Evolutionary conservation across 805 yeast genomes (phyloP).

Genomic region (Priceomyces melissophilus): DNA sequence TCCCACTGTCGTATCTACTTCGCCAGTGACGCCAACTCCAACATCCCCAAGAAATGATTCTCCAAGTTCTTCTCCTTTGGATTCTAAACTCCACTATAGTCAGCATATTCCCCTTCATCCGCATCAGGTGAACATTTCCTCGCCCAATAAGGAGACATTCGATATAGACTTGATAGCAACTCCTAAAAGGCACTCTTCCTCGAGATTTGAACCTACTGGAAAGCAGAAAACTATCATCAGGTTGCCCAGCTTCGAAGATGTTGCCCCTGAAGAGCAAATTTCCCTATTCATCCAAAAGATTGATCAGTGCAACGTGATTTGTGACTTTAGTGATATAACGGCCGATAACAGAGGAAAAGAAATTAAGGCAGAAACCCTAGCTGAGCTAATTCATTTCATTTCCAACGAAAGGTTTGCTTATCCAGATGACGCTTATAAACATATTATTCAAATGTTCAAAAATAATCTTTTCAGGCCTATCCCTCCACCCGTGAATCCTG

Average conservation of each 20-base stretch:
- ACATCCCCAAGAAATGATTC: constrained; percentile 6
- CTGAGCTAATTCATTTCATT: constrained; percentile 85
- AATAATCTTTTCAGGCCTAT: constrained; percentile 89
- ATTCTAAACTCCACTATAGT: constrained; percentile 13
- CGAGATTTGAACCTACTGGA: constrained; percentile 77
- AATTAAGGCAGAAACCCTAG: constrained; percentile 78
- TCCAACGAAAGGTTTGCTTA: constrained; percentile 77
- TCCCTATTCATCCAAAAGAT: constrained; percentile 81
- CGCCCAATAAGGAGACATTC: constrained; percentile 62
- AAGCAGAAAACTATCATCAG: constrained; percentile 52
- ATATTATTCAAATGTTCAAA: constrained; percentile 86
- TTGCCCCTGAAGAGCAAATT: constrained; percentile 70
- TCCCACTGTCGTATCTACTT: constrained; percentile 11
- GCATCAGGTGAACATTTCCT: constrained; percentile 37
- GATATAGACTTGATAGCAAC: constrained; percentile 74
- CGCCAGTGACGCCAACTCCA: constrained; percentile 17
- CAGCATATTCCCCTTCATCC: constrained; percentile 16
- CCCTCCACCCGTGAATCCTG: constrained; percentile 97
- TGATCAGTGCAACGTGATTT: constrained; percentile 91
- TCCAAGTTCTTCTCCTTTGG: constrained; percentile 4
- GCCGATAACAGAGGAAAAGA: constrained; percentile 91
- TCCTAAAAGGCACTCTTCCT: constrained; percentile 89
- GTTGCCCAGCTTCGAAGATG: constrained; percentile 86
- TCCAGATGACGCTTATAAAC: constrained; percentile 86
- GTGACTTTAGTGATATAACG: constrained; percentile 88